Base-by-base conservation (phyloP, 768 basidiomycete genomes). In the Podaxis sp. region DNA sequence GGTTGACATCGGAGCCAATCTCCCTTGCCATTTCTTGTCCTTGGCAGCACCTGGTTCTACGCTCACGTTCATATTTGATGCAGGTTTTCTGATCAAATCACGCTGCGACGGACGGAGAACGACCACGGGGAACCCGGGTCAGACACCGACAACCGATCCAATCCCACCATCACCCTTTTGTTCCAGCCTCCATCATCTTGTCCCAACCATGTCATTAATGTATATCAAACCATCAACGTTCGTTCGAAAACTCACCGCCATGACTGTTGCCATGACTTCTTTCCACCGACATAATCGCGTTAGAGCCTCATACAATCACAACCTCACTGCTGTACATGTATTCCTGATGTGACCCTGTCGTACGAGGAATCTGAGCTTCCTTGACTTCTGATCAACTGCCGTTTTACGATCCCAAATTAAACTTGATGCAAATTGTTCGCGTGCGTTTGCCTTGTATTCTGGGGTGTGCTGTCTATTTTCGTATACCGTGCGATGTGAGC, bases 81-180 rank as follows among this genome's bases (percentile, higher is more conserved):
- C 47, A 22, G 2, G 7, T 57, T 37, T 11, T 40, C 24, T 59
- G 49, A 59, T 52, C 36, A 29, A 13, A 38, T 38, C 33, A 22
- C 36, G 40, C 19, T 6, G 24, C 33, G 33, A 51, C 49, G 36
- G 27, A 36, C 22, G 54, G 38, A 40, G 29, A 19, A 29, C 36
- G 12, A 55, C 15, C 38, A 55, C 24, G 38, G 58, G 50, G 47
- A 52, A 59, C 55, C 46, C 36, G 49, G 64, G 53, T 58, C 64
- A 65, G 11, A 47, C 51, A 25, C 47, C 59, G 55, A 52, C 55
- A 27, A 8, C 57, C 43, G 63, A 49, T 15, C 66, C 64, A 58
- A 70, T 71, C 46, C 41, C 59, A 38, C 38, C 50, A 59, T 25
- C 58, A 55, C 54, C 15, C 40, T 22, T 22, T 36, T 11, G 12